Evolutionary conservation across 2,329 filamentous ascomycete species (phyloP).

Genomic region (Alternaria brassicicola): DNA sequence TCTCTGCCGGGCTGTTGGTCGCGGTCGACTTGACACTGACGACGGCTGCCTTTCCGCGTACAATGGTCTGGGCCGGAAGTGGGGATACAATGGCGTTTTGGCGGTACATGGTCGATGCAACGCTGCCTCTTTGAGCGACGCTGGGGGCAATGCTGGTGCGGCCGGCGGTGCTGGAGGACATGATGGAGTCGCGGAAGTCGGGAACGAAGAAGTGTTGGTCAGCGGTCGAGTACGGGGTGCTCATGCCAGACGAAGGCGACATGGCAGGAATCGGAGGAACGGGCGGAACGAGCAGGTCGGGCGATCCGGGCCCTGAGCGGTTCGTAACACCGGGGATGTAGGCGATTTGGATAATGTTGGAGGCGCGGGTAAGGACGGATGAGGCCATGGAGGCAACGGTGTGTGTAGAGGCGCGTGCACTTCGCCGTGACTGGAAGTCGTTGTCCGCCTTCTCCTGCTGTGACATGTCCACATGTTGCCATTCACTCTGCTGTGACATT

Average conservation of each 20-base stretch:
- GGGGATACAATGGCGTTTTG: constrained; percentile 85
- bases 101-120: constrained; percentile 92
- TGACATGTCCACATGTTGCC: constrained; percentile 61
- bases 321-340: constrained; percentile 98
- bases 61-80: constrained; percentile 81
- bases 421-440: constrained; percentile 61
- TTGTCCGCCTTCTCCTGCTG: constrained; percentile 63
- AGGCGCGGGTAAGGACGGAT: constrained; percentile 91
- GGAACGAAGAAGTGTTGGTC: constrained; percentile 95
- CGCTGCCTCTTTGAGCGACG: constrained; percentile 58
- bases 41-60: constrained; percentile 86
- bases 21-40: constrained; percentile 84
- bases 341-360: constrained; percentile 98
- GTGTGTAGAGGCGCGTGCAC: constrained; percentile 77
- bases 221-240: constrained; percentile 61
- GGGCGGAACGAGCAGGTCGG: constrained; percentile 81
- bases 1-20: constrained; percentile 59
- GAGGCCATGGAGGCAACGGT: constrained; percentile 93
- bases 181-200: constrained; percentile 88
- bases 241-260: constrained; percentile 62
- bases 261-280: constrained; percentile 84
- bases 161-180: constrained; percentile 72
- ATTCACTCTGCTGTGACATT: constrained; percentile 58
- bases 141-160: constrained; percentile 58
- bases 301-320: constrained; percentile 82